These are phyloP conservation scores for Acanthamoeba healyi DNA, from an alignment of 208 protist genomes.

Conservation along the genomic window DNA sequence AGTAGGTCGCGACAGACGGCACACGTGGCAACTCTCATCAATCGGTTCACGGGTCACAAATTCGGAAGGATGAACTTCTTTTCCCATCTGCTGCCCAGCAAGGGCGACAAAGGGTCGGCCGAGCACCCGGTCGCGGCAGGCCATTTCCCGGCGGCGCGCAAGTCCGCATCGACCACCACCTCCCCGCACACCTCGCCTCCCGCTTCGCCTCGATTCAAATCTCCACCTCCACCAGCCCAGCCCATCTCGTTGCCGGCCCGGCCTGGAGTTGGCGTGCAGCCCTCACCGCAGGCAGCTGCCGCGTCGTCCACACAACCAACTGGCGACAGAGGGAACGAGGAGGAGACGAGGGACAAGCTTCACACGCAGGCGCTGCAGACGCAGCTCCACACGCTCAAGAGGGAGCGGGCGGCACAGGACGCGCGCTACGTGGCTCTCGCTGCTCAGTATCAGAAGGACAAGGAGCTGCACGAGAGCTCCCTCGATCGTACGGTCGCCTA, in stretches of 20 bases:
- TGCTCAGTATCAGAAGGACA: neutral
- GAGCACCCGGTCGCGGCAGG: neutral
- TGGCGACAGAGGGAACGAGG: neutral
- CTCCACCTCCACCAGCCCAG: neutral
- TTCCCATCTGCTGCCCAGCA: neutral
- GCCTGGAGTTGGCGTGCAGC: too few species aligned
- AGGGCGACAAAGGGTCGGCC: neutral
- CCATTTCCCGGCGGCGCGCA: neutral
- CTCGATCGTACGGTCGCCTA: neutral
- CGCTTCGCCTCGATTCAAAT: neutral
- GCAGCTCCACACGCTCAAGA: slow-evolving; percentile 13
- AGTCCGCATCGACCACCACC: neutral
- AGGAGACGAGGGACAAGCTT: too few species aligned
- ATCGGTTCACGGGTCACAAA: too few species aligned
- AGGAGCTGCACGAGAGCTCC: slow-evolving; percentile 14
- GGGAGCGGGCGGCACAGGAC: slow-evolving; percentile 9
- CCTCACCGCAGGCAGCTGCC: neutral
- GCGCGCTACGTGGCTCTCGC: slow-evolving; percentile 7
- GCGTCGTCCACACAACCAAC: neutral
- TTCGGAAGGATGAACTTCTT: neutral
- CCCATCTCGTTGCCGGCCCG: neutral
- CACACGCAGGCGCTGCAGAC: neutral
- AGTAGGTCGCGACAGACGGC: too few species aligned
- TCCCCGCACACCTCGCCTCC: neutral
- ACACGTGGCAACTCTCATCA: too few species aligned